Evolutionary conservation across 2,329 filamentous ascomycete genomes (phyloP), one percentile per base, ranked within the genome.

Genomic region (Aspergillus hiratsukae): DNA sequence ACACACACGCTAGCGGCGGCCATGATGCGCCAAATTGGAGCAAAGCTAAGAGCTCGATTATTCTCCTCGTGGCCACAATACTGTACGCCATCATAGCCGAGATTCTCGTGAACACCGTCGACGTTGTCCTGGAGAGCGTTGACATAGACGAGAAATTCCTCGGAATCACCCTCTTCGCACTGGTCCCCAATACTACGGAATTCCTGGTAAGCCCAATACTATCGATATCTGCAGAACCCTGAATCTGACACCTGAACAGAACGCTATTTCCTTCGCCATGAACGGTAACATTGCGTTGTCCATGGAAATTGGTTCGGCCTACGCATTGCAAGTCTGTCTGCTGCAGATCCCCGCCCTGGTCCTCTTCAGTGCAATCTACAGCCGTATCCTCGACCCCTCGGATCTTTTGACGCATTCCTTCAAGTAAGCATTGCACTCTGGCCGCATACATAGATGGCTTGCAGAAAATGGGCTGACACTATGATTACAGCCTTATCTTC

Each of bases 21-120:
- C 95, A 99, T 67, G 94, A 99, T 73, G 94, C 94, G n/a, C 94
- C 94, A 4, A 99, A 99, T 72, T 99, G 94, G 94, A 90, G 93
- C 66, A 87, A 91, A 59, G 84, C 83, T 53, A 97, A 97, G 82
- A 96, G 91, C 79, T 83, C 91, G 2, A 80, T 97, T 49, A 93
- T 99, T 57, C 80, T 99, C 11, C 85, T 97, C 63, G 87, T 85
- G 1, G 93, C 95, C 3, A 99, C 94, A 0, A 68, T 97, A 14
- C 82, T 96, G 11, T 99, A 99, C 71, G 94, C 95, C n/a, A 79
- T 97, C 40, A 96, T 99, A 70, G 94, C 94, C 7, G 94, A 99
- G 74, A 97, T 99, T 53, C 78, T 99, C 5, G 95, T 99, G 45
- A 90, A 96, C 72, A 97, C 93, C 0, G 95, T 99, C 1, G 95